Evolutionary conservation across 208 protist genomes (phyloP).

Genomic region (Trypanosoma grayi): DNA sequence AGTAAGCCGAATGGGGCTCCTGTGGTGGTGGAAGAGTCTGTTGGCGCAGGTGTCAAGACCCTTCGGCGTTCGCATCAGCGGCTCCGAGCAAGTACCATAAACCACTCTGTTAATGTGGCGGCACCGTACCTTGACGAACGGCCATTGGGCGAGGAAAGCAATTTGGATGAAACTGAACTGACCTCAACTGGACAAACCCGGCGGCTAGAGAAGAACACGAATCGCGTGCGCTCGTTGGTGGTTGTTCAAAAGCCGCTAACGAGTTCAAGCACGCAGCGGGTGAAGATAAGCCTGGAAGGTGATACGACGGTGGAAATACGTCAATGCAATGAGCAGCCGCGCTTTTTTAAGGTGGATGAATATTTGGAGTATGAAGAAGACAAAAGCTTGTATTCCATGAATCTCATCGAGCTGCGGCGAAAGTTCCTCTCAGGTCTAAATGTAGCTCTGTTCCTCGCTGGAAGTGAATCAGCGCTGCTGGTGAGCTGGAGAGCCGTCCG

Average conservation of each 20-base stretch:
- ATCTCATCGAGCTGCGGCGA: constrained; percentile 39
- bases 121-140: neutral
- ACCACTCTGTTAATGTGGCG: neutral
- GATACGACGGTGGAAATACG: constrained; percentile 40
- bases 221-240: constrained; percentile 24
- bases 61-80: neutral
- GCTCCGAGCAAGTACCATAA: neutral
- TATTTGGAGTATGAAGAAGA: constrained; percentile 36
- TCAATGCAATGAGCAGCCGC: constrained; percentile 28
- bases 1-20: neutral
- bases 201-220: neutral
- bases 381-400: constrained; percentile 38
- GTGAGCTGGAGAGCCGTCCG: constrained; percentile 30
- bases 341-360: constrained; percentile 68
- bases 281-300: constrained; percentile 15
- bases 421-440: constrained; percentile 65
- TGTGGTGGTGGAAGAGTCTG: neutral
- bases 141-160: neutral
- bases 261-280: neutral
- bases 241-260: constrained; percentile 1
- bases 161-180: neutral
- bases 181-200: neutral
- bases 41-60: neutral
- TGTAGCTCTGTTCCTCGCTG: constrained; percentile 45
- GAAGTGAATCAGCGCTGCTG: constrained; percentile 32